Percentiles rank a stretch among this genome's conserved stretches.
Conservation (phyloP, 495 filamentous ascomycete genomes). For the Xylaria telfairii region DNA sequence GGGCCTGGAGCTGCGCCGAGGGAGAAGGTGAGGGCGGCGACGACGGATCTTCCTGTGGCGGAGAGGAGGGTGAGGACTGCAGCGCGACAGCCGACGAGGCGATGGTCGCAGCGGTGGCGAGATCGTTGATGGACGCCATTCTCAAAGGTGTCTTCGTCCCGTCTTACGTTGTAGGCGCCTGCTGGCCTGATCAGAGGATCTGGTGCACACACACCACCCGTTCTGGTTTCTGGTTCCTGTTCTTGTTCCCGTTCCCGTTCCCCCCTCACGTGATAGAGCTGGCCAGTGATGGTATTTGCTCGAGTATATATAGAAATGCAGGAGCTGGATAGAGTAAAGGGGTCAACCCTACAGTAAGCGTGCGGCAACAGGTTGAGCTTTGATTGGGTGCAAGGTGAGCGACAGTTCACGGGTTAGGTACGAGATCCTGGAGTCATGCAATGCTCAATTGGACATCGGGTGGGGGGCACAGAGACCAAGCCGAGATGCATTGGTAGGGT, state of each 20-base stretch:
- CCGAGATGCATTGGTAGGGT: slow-evolving; percentile 4
- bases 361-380: background rate
- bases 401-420: slow-evolving; percentile 22
- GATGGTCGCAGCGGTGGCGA: slow-evolving; percentile 48
- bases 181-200: background rate
- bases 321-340: slow-evolving; percentile 2
- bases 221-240: background rate
- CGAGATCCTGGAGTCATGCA: slow-evolving; percentile 9
- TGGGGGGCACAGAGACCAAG: background rate
- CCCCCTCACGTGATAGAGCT: slow-evolving; percentile 14
- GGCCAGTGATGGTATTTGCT: background rate
- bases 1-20: slow-evolving; percentile 26
- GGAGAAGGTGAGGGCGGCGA: slow-evolving; percentile 25
- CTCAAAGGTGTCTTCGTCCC: slow-evolving; percentile 3
- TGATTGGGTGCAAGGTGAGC: slow-evolving; percentile 11
- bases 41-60: slow-evolving; percentile 9
- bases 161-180: slow-evolving; percentile 10
- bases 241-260: background rate
- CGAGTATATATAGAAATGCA: background rate
- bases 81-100: slow-evolving; percentile 44
- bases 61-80: slow-evolving; percentile 28
- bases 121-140: slow-evolving; percentile 54
- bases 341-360: background rate
- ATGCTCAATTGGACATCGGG: slow-evolving; percentile 31
- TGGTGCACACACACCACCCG: background rate